A percentile compares a stretch with the other conserved stretches of the same genome.
phyloP scores from a whole-genome alignment of 75 land plant species.

The Cunninghamia lanceolata region DNA sequence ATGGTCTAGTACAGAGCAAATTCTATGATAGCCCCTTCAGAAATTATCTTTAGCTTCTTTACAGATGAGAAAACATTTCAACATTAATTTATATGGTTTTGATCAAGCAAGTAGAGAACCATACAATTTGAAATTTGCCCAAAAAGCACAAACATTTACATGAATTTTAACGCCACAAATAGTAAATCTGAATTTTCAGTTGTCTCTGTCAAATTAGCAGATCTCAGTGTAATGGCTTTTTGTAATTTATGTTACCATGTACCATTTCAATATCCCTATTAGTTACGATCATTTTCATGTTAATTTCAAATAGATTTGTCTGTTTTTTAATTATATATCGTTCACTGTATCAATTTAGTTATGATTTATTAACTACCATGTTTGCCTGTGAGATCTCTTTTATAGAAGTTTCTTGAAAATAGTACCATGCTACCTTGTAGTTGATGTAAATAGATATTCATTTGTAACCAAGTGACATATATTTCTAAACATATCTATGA shows the following conservation, averaged over 20 bases:
- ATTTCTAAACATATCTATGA: neutral
- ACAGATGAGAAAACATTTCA: neutral
- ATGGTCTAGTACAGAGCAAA: neutral
- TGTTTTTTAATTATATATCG: neutral
- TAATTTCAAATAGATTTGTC: neutral
- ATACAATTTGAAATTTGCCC: neutral
- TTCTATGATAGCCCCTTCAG: constrained; percentile 4
- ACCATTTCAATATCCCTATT: neutral
- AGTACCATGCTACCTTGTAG: neutral
- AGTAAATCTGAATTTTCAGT: neutral
- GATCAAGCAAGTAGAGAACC: neutral
- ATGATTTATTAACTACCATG: neutral
- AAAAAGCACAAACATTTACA: constrained; percentile 1
- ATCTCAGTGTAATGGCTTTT: neutral
- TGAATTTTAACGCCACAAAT: neutral
- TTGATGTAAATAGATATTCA: neutral
- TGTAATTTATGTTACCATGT: neutral
- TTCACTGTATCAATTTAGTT: neutral
- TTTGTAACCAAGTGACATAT: neutral
- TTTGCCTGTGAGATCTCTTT: neutral
- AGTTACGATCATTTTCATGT: neutral
- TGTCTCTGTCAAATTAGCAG: neutral
- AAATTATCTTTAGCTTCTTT: neutral
- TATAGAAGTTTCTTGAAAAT: neutral
- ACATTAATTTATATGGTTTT: neutral